Evolutionary conservation across 2,329 filamentous ascomycete species (phyloP).

Genomic region (Thermothelomyces thermophilus): DNA sequence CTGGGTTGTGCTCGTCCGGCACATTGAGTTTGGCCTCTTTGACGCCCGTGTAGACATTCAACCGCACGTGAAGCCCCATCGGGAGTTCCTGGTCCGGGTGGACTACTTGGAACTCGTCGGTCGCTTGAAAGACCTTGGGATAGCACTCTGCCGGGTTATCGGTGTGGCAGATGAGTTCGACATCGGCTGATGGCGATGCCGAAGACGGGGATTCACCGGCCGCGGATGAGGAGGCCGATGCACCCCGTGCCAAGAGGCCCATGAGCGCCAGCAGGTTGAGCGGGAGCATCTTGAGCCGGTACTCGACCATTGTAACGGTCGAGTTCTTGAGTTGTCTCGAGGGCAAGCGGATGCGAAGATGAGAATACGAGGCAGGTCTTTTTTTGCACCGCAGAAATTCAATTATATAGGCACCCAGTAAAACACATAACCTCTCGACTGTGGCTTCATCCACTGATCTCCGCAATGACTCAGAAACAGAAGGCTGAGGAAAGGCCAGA

Average conservation of each 20-base stretch:
- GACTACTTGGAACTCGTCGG: constrained; percentile 57
- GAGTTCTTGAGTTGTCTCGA: neutral
- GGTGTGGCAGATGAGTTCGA: constrained; percentile 60
- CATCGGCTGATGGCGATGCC: constrained; percentile 30
- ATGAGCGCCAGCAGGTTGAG: constrained; percentile 21
- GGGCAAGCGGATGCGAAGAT: neutral
- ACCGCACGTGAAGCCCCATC: constrained; percentile 56
- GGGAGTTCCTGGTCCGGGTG: constrained; percentile 60
- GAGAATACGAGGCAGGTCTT: too few relatives aligned
- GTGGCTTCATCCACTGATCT: neutral
- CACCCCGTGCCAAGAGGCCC: constrained; percentile 17
- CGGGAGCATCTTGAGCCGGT: constrained; percentile 17
- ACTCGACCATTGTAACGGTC: constrained; percentile 15
- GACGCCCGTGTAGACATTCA: constrained; percentile 57
- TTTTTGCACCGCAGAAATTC: too few relatives aligned
- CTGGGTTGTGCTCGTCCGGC: constrained; percentile 43
- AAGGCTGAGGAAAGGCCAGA: constrained; percentile 29
- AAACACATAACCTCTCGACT: constrained; percentile 9
- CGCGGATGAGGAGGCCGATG: constrained; percentile 18
- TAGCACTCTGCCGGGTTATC: constrained; percentile 57
- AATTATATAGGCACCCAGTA: neutral
- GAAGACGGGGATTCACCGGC: neutral
- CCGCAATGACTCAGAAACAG: constrained; percentile 22
- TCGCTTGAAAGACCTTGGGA: constrained; percentile 56
- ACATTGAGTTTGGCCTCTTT: constrained; percentile 63